A percentile compares a stretch with the other conserved stretches of the same genome.
These are phyloP conservation scores for Amylostereum areolatum DNA, from an alignment of 1,284 basidiomycete species.

Conservation along the genomic window DNA sequence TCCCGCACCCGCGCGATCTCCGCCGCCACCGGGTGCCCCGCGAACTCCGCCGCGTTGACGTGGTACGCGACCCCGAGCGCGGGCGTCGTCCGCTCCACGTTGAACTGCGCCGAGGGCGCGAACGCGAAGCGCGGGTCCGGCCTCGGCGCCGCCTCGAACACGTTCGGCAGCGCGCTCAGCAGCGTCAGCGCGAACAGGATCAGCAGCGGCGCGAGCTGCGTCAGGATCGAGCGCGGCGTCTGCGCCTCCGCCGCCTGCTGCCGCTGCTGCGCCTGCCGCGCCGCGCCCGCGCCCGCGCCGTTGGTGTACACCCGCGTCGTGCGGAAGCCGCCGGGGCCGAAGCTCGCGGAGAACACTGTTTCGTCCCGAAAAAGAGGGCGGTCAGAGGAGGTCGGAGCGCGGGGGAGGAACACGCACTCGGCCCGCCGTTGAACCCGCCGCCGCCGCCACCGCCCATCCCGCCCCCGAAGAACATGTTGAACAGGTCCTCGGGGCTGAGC, in stretches of 20 bases:
- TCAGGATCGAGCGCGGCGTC: conserved; percentile 61
- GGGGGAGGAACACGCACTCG: conserved; percentile 40
- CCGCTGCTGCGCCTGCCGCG: conserved; percentile 22
- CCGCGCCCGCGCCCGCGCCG: not conserved
- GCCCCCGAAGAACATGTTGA: conserved; percentile 98
- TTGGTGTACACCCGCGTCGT: conserved; percentile 47
- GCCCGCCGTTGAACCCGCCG: conserved; percentile 60
- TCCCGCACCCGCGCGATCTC: conserved; percentile 59
- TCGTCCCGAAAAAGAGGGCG: conserved; percentile 9
- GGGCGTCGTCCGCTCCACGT: conserved; percentile 61
- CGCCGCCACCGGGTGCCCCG: conserved; percentile 73
- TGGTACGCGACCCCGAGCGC: conserved; percentile 77
- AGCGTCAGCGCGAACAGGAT: conserved; percentile 82
- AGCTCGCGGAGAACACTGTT: conserved; percentile 67
- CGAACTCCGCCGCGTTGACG: conserved; percentile 79
- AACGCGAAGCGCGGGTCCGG: conserved; percentile 86
- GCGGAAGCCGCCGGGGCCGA: conserved; percentile 75
- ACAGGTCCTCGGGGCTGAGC: conserved; percentile 90
- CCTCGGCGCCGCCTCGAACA: conserved; percentile 60
- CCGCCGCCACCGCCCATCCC: conserved; percentile 22
- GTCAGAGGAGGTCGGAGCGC: no score
- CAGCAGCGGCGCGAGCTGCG: conserved; percentile 85
- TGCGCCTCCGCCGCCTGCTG: conserved; percentile 30
- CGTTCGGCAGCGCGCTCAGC: conserved; percentile 75
- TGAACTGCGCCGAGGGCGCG: conserved; percentile 49